Evolutionary conservation across 2,329 filamentous ascomycete genomes (phyloP).

Genomic region (Fusarium sp.): DNA sequence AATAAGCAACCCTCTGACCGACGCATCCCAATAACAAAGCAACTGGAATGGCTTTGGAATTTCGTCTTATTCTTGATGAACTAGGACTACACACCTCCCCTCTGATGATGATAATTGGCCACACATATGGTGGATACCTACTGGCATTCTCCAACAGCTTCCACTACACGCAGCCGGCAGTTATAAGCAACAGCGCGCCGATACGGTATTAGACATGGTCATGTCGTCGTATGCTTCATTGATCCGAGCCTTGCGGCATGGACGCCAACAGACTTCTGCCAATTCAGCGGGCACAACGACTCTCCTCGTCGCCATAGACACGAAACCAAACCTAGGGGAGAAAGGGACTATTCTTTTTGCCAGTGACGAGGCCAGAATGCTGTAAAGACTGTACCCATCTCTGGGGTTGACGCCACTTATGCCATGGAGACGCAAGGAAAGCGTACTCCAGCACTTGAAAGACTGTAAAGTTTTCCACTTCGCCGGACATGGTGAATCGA

Average conservation of each 20-base stretch:
- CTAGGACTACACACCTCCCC: rapidly evolving
- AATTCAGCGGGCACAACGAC: rapidly evolving
- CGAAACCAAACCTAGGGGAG: rapidly evolving
- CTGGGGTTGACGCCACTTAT: rapidly evolving
- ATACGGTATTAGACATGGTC: neutral
- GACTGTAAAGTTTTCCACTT: rapidly evolving
- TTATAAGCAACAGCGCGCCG: rapidly evolving
- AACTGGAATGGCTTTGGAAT: neutral
- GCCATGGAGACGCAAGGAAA: rapidly evolving
- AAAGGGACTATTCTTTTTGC: rapidly evolving
- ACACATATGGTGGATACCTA: neutral
- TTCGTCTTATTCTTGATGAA: neutral
- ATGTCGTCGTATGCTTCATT: neutral
- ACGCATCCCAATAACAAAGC: no score
- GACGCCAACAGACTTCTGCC: rapidly evolving
- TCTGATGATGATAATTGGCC: rapidly evolving
- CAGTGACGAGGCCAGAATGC: rapidly evolving
- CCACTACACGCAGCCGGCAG: neutral
- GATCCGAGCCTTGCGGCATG: rapidly evolving
- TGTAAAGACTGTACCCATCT: rapidly evolving
- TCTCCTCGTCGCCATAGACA: neutral
- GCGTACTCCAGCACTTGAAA: rapidly evolving
- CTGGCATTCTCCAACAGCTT: rapidly evolving
- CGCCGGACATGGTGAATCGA: neutral
- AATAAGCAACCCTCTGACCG: rapidly evolving